Evolutionary conservation across 352 stramenopile genomes (phyloP).

Genomic region (Pythium coloratum): DNA sequence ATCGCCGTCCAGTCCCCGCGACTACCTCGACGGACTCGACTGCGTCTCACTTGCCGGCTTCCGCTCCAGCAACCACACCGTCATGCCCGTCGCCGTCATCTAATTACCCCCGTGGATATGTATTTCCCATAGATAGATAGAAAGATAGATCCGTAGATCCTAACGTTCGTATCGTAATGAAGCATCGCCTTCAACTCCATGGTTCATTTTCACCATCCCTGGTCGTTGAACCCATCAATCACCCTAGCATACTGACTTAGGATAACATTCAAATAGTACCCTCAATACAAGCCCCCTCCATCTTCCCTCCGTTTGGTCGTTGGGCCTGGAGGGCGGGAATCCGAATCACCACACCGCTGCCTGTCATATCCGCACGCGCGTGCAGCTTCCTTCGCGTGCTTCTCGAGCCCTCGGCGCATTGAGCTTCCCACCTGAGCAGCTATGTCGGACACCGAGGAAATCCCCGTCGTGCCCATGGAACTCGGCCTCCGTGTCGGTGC

Average conservation of each 20-base stretch:
- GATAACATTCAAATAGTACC: background rate
- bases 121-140: background rate
- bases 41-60: slow-evolving; percentile 19
- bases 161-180: background rate
- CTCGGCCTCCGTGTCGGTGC: slow-evolving; percentile 69
- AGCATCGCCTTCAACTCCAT: background rate
- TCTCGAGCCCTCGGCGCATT: background rate
- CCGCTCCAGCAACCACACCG: slow-evolving; percentile 19
- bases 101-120: background rate
- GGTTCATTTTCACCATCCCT: background rate
- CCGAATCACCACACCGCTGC: background rate
- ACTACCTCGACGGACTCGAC: slow-evolving; percentile 19
- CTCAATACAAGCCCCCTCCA: background rate
- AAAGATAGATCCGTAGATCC: background rate
- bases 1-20: background rate
- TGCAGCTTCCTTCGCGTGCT: background rate
- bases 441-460: slow-evolving; percentile 27
- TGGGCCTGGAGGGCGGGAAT: background rate
- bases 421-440: background rate
- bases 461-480: slow-evolving; percentile 53
- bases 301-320: background rate
- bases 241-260: background rate
- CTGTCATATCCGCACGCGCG: background rate
- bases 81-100: slow-evolving; percentile 21
- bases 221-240: background rate